Percentiles rank a stretch among this genome's conserved stretches.
phyloP scores from a whole-genome alignment of 129 eudicot species.

The Artemisia argyi region DNA sequence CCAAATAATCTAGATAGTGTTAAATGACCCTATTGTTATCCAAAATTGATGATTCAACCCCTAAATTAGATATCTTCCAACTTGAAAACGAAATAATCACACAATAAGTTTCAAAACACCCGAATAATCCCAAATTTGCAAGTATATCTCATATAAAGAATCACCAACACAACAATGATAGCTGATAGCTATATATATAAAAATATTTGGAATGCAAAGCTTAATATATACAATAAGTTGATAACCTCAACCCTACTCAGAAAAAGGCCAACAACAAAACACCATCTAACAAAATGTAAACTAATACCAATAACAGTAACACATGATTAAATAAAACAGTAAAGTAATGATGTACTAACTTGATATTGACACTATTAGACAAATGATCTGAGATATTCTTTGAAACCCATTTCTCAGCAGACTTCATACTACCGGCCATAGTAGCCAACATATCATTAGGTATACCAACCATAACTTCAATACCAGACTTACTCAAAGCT shows the following conservation, averaged over 20 bases:
- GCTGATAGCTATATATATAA: not conserved
- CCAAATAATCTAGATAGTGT: too few relatives aligned
- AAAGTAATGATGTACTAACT: constrained; percentile 32
- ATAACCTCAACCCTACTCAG: too few relatives aligned
- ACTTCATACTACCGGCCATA: constrained; percentile 49
- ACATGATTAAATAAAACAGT: not conserved
- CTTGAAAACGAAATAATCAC: too few relatives aligned
- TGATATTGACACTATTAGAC: constrained; percentile 67
- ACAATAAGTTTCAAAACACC: too few relatives aligned
- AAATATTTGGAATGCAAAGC: not conserved
- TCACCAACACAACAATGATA: not conserved
- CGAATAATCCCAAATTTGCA: not conserved
- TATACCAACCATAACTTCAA: constrained; percentile 91
- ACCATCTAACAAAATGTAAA: not conserved
- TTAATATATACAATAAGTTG: too few relatives aligned
- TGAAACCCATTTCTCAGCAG: constrained; percentile 93
- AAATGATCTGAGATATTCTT: constrained; percentile 78
- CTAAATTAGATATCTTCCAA: too few relatives aligned
- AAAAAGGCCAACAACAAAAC: constrained; percentile 15
- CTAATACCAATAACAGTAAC: constrained; percentile 4
- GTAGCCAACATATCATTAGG: constrained; percentile 79
- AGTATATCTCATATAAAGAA: not conserved
- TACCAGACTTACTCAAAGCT: constrained; percentile 68
- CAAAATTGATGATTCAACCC: too few relatives aligned
- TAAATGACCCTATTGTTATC: too few relatives aligned